A percentile compares a stretch with the other conserved stretches of the same genome.
Conservation (phyloP, 2,329 filamentous ascomycete species). For the Cryphonectria naterciae region DNA sequence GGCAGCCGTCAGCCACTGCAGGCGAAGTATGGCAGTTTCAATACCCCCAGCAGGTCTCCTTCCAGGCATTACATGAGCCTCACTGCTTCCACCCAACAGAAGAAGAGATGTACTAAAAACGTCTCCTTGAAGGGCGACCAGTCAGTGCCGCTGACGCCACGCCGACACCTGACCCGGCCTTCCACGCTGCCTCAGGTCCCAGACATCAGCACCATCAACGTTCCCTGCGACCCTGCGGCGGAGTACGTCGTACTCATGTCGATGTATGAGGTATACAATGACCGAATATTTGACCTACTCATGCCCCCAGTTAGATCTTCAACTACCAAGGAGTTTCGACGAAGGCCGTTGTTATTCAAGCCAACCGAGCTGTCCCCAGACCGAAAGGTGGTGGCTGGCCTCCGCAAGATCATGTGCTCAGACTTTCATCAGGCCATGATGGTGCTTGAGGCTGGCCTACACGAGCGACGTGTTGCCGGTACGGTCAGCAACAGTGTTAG, state of each 20-base stretch:
- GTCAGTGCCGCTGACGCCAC: conserved; percentile 58
- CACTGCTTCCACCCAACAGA: conserved; percentile 51
- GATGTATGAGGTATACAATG: conserved; percentile 99
- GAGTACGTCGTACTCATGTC: conserved; percentile 90
- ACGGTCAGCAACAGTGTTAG: conserved; percentile 93
- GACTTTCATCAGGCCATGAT: conserved; percentile 83
- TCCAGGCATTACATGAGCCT: conserved; percentile 48
- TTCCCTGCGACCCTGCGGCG: conserved; percentile 68
- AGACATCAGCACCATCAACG: conserved; percentile 70
- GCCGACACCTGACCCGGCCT: conserved; percentile 68
- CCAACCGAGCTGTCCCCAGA: conserved; percentile 85
- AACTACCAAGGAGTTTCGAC: conserved; percentile 69
- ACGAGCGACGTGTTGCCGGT: conserved; percentile 84
- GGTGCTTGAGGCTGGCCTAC: conserved; percentile 86
- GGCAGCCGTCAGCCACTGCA: conserved; percentile 23
- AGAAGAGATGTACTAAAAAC: conserved; percentile 51
- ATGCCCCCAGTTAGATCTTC: conserved; percentile 64
- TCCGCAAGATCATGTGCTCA: conserved; percentile 87
- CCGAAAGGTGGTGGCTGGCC: conserved; percentile 89
- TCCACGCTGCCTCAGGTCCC: conserved; percentile 75
- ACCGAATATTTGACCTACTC: conserved; percentile 93
- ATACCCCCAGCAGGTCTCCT: conserved; percentile 34
- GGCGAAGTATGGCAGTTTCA: conserved; percentile 14
- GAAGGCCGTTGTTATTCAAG: conserved; percentile 90
- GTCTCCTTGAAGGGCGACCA: conserved; percentile 52